Evolutionary conservation across 1,284 basidiomycete genomes (phyloP), one percentile per base, ranked within the genome.

Genomic region (Boletus smithii): DNA sequence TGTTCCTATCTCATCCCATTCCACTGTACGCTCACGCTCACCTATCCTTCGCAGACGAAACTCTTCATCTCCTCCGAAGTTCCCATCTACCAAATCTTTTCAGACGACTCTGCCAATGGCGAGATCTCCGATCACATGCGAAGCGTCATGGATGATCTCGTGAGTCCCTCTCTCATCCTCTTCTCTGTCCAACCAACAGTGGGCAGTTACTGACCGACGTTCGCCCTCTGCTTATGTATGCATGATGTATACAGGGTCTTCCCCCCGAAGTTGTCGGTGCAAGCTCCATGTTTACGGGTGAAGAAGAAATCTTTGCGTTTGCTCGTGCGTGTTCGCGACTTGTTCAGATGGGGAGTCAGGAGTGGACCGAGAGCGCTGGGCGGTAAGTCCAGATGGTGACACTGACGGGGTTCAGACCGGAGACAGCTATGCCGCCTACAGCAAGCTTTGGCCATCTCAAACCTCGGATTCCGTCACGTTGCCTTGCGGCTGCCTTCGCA

Each of bases 241-340:
- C n/a, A n/a, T n/a, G n/a, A 34, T 23, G 3, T 20, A 23, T 30
- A 23, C 62, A 93, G 88, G 90, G 91, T n/a, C 71, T 95, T 2
- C 76, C 83, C 3, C 74, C 78, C 13, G 82, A 90, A 20, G 72
- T 80, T 20, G 83, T 94, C 14, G 89, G 91, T 22, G 74, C 77
- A 2, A 88, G 87, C 48, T 87, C 91, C 18, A 88, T 97, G 69
- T 97, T 97, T 65, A 85, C 84, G 0, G 91, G 92, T 4, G 92
- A 97, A 60, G 94, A 97, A 67, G 94, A 97, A 68, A 65, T 95
- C 7, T 97, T 97, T 65, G 94, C 94, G 1, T 97, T 95, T 66
- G 93, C 92, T 9, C 78, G 94, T 41, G 94, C 92, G 30, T 94
- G 93, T 60, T 93, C 90, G 24, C 77, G 93, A 41, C 72, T 97